Evolutionary conservation across 306 rosid genomes (phyloP), one percentile per base, ranked within the genome.

Genomic region (Benincasa hispida): DNA sequence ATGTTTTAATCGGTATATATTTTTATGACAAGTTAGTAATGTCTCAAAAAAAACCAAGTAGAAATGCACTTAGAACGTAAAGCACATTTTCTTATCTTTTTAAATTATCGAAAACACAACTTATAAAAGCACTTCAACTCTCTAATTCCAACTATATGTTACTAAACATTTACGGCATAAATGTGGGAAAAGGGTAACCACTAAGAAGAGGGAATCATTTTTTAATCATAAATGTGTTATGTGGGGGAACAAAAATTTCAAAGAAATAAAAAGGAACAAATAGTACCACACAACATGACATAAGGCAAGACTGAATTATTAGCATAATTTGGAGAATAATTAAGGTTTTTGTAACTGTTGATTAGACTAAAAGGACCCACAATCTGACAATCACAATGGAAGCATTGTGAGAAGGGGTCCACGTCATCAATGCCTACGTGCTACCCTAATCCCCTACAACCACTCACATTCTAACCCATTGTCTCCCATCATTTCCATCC

Each of bases 341-440:
- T 35, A 37, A 35, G 28, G 50, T 41, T 21, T 13, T 4, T 5
- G 25, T 34, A 67, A 67, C 2, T 11, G n/a, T 67, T 39, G 34
- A 68, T 42, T 39, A 4, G 51, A n/a, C 73, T 5, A 4, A n/a
- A 3, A 47, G 72, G 25, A 1, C 72, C 72, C 72, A 63, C 72
- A 37, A 25, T 27, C 66, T n/a, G n/a, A 55, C 60, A n/a, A n/a
- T n/a, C n/a, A n/a, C n/a, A 9, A 6, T 8, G 10, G 1, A 17
- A 14, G 6, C 42, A 5, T 14, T 2, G 25, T 1, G 13, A 35
- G 6, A 8, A 21, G 21, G 50, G 70, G 50, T 13, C 74, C 54
- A 67, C 51, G 0, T 67, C 74, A 68, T 68, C 51, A 68, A 68
- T 24, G 74, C 56, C 74, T 68, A 68, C 74, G 35, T 68, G 74